Base-by-base conservation (phyloP, 2,329 filamentous ascomycete species). In the Penicillium sp. region DNA sequence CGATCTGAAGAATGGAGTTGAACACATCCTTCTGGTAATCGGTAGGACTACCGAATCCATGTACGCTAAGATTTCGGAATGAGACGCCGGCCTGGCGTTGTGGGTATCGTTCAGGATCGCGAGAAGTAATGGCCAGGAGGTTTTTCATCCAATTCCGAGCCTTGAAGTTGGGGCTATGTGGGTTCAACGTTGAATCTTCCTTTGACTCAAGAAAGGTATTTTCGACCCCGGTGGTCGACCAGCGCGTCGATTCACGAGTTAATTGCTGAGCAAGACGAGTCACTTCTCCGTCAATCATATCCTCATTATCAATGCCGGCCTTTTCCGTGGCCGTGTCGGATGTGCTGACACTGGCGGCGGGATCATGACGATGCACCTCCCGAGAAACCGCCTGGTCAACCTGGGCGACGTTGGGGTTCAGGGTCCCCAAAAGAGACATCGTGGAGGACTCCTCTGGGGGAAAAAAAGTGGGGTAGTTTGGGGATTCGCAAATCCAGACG, bases 1-100 rank as follows among this genome's bases (percentile, higher is more conserved):
- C 59, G 5, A 65, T 26, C 37, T 65, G 52, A 18, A 67, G 42
- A n/a, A 62, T 41, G 10, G 59, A 56, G 41, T 66, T 67, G 43
- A 59, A 59, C 15, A 66, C 52, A 56, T 66, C 57, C 51, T 65
- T 63, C 34, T 86, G 82, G 60, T 81, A 85, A 57, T 85, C 82
- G 1, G 80, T 84, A 0, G 76, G 69, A 27, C 73, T 74, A 30
- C 81, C 81, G 51, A 74, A 85, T 27, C 82, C 81, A 54, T 79
- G 77, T 4, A 84, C 79, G 43, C 76, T 84, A 39, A 86, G 67
- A 54, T 84, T 74, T 59, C 77, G 74, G 65, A 82, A 85, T 34
- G 73, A 71, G 30, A 86, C 70, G 31, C 82, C 82, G 0, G 77
- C 73, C 10, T 75, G 76, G 51, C 80, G 74, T 28, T 54, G 48